Evolutionary conservation across 768 basidiomycete genomes (phyloP).

Genomic region (Trametes villosa): DNA sequence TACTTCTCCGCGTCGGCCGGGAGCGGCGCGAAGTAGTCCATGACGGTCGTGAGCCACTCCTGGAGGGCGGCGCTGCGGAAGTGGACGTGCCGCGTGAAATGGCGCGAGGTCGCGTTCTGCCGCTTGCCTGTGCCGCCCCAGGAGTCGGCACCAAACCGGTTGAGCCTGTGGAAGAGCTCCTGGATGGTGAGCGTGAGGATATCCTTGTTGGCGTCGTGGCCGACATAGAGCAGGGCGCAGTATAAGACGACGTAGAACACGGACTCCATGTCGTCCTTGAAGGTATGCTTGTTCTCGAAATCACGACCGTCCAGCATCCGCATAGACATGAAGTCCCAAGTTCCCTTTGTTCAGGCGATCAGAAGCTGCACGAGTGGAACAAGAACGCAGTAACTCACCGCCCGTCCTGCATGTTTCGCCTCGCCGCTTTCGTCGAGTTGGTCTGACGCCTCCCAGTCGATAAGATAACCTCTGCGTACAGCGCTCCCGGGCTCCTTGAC

Average conservation of each 20-base stretch:
- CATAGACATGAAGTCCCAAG: constrained; percentile 9
- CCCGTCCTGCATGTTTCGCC: not conserved
- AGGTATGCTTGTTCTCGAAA: not conserved
- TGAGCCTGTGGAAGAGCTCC: not conserved
- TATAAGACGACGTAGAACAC: constrained; percentile 16
- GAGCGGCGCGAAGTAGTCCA: not conserved
- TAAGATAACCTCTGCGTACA: constrained; percentile 1
- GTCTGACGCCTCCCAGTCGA: constrained; percentile 18
- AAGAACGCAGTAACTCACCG: not conserved
- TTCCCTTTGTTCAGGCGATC: not conserved
- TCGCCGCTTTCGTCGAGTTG: not conserved
- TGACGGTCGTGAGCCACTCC: constrained; percentile 5
- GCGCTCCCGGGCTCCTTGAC: not conserved
- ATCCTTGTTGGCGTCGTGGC: not conserved
- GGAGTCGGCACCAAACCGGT: not conserved
- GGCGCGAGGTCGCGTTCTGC: not conserved
- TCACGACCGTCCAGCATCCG: not conserved
- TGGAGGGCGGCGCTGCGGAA: not conserved
- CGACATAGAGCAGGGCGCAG: constrained; percentile 1
- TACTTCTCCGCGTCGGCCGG: not conserved
- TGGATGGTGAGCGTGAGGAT: not conserved
- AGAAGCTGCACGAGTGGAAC: not conserved
- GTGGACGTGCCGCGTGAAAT: not conserved
- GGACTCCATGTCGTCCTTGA: constrained; percentile 19
- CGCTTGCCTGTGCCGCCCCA: not conserved